Conservation (phyloP, 1,139 yeast species). For the Yamadazyma blattariae region DNA sequence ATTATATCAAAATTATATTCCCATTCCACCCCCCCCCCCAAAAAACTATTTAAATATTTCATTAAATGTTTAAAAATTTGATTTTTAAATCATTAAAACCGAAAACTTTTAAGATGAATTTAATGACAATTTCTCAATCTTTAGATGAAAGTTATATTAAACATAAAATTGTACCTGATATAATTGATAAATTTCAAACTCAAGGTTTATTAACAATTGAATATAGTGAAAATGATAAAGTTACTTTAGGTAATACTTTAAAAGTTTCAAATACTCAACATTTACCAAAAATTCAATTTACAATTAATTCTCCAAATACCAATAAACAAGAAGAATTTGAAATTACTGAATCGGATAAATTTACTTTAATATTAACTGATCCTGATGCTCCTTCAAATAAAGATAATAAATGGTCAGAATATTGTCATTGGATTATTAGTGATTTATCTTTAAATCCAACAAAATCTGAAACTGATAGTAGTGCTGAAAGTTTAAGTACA, state of each 20-base stretch:
- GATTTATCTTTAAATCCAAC: slow-evolving; percentile 51
- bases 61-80: too few relatives aligned
- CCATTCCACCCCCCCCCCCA: too few relatives aligned
- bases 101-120: slow-evolving; percentile 18
- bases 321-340: slow-evolving; percentile 34
- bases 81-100: neutral
- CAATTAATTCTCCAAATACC: slow-evolving; percentile 50
- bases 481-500: slow-evolving; percentile 30
- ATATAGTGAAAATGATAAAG: slow-evolving; percentile 55
- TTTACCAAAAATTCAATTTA: slow-evolving; percentile 63
- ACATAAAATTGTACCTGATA: slow-evolving; percentile 64
- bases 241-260: slow-evolving; percentile 77
- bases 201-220: slow-evolving; percentile 48
- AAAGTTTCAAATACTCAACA: slow-evolving; percentile 62
- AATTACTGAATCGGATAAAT: slow-evolving; percentile 49
- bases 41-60: too few relatives aligned
- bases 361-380: slow-evolving; percentile 78
- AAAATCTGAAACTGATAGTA: slow-evolving; percentile 22
- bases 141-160: slow-evolving; percentile 59
- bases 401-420: slow-evolving; percentile 88
- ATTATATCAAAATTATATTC: too few relatives aligned
- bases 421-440: slow-evolving; percentile 70
- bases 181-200: slow-evolving; percentile 45
- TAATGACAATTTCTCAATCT: slow-evolving; percentile 63
- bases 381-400: slow-evolving; percentile 89